phyloP scores from a whole-genome alignment of 768 basidiomycete genomes.

The Pisolithus marmoratus region DNA sequence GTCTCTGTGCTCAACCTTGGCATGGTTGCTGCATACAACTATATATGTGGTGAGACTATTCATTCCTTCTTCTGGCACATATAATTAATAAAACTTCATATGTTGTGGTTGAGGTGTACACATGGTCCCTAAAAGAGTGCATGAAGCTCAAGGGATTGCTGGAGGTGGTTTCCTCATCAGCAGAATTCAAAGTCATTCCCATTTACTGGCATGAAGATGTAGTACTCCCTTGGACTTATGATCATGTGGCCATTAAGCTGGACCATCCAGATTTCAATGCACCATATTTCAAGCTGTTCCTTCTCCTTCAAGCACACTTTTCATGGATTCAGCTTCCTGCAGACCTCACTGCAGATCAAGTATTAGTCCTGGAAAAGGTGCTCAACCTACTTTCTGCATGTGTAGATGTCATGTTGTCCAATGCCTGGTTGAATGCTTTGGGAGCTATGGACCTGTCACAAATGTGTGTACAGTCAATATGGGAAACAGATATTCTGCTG shows the following conservation, averaged over 20 bases:
- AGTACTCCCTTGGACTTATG: slow-evolving; percentile 84
- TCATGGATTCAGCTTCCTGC: slow-evolving; percentile 87
- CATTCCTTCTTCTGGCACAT: not conserved
- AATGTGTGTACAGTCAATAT: slow-evolving; percentile 97
- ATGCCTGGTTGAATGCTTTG: too few species aligned
- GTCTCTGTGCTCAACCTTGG: slow-evolving; percentile 88
- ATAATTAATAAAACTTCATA: slow-evolving; percentile 39
- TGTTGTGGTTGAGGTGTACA: slow-evolving; percentile 96
- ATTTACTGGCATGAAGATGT: slow-evolving; percentile 91
- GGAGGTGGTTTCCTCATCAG: slow-evolving; percentile 94
- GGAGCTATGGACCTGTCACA: too few species aligned
- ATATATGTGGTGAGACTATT: slow-evolving; percentile 70
- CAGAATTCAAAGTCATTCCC: slow-evolving; percentile 92
- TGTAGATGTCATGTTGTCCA: too few species aligned
- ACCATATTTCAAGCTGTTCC: slow-evolving; percentile 97
- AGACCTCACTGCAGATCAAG: slow-evolving; percentile 96
- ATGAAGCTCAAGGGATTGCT: too few species aligned
- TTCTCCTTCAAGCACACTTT: slow-evolving; percentile 95
- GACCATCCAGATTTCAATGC: slow-evolving; percentile 81
- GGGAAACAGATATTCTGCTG: slow-evolving; percentile 94
- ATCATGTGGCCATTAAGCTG: slow-evolving; percentile 94
- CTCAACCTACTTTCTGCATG: too few species aligned
- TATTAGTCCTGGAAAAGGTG: too few species aligned
- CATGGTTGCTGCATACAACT: slow-evolving; percentile 97
- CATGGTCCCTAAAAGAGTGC: slow-evolving; percentile 87